Base-by-base conservation (phyloP, 2,329 filamentous ascomycete genomes). In the Alternaria solani region DNA sequence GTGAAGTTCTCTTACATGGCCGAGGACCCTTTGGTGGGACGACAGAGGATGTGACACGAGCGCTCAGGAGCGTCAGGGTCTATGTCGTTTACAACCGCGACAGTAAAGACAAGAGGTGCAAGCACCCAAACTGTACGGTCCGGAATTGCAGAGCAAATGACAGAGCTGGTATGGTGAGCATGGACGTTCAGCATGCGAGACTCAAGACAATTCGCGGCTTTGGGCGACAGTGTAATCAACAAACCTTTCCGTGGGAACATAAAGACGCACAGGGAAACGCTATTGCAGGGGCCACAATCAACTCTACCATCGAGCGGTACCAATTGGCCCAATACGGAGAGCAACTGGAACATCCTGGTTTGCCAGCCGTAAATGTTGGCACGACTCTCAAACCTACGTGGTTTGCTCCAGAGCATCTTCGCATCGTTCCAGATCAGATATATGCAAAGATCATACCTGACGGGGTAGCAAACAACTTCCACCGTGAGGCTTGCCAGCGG, bases 351-450 rank as follows among this genome's bases (percentile, higher is more conserved):
- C 34, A 38, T 38, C 34, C 34, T 38, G 14, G 14, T 2, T n/a
- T n/a, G 34, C 34, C 14, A 28, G 48, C 63, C 9, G 55, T 62
- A 48, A 55, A 68, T 43, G 44, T 59, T 61, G 52, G 66, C 20
- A 55, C 62, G 11, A n/a, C 58, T 44, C 18, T 20, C 14, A 23
- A 51, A 11, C 48, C 55, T 7, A 49, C 58, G 18, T 65, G 62
- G 38, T 59, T 61, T 32, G 51, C 57, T 7, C 42, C 47, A 12
- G 57, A 68, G 23, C 30, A 56, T 11, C 57, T 63, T 14, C 51
- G 41, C 7, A 70, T 73, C 23, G 16, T 72, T 4, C 65, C 68
- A 2, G 67, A 66, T 32, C 68, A 71, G 59, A 25, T 65, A 5
- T 70, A 64, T 48, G 32, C 32, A 12, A 34, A 34, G 32, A 34